A percentile compares a stretch with the other conserved stretches of the same genome.
Evolutionary conservation across 805 yeast genomes (phyloP).

Genomic region (Maudiozyma turicensis): DNA sequence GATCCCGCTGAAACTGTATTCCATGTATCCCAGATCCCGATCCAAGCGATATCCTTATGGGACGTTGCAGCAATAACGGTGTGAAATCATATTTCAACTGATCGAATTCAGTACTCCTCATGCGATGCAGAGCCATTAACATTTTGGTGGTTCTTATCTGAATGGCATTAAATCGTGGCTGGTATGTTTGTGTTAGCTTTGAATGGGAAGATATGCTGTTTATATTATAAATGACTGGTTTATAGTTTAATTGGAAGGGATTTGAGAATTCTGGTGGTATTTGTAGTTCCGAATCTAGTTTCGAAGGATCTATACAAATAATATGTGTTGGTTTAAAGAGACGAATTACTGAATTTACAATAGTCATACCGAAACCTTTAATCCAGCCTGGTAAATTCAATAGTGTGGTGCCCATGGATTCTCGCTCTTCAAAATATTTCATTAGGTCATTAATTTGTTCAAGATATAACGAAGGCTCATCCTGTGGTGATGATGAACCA

Average conservation of each 20-base stretch:
- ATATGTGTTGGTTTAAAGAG: conserved; percentile 45
- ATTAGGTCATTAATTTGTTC: conserved; percentile 35
- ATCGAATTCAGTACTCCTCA: conserved; percentile 9
- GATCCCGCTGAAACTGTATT: conserved; percentile 28
- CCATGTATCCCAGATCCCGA: conserved; percentile 30
- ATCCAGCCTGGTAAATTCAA: conserved; percentile 89
- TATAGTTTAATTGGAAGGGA: conserved; percentile 21
- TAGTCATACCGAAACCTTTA: conserved; percentile 71
- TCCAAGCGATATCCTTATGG: conserved; percentile 34
- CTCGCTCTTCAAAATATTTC: conserved; percentile 21
- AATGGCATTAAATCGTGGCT: conserved; percentile 36
- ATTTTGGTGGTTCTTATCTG: conserved; percentile 45
- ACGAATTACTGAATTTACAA: conserved; percentile 41
- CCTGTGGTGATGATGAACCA: conserved; percentile 63
- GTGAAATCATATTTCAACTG: conserved; percentile 30
- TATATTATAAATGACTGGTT: conserved; percentile 24
- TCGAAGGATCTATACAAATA: conserved; percentile 39
- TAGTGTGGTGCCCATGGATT: conserved; percentile 35
- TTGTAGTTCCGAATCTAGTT: conserved; percentile 23
- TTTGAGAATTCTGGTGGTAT: conserved; percentile 23
- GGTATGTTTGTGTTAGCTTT: not conserved
- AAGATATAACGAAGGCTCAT: conserved; percentile 50
- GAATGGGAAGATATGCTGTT: conserved; percentile 5
- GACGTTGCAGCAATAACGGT: conserved; percentile 34
- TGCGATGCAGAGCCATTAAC: conserved; percentile 43